Percentiles rank a stretch among this genome's conserved stretches.
Evolutionary conservation across 805 yeast species (phyloP).

Genomic region (Candida ipomoeae): DNA sequence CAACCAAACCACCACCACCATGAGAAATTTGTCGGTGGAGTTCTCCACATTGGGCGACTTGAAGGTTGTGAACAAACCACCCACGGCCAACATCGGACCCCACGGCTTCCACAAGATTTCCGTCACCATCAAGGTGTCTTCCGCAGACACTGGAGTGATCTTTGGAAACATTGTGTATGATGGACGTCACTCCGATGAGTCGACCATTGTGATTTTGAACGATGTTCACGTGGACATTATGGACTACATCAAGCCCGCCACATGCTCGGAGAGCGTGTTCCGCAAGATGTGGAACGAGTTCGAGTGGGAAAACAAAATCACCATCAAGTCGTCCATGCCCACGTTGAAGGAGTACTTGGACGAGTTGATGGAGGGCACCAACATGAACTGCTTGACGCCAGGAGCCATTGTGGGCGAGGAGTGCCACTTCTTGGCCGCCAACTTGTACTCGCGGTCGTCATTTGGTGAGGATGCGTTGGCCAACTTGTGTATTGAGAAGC

Average conservation of each 20-base stretch:
- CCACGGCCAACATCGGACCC: conserved; percentile 90
- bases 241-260: conserved; percentile 97
- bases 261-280: conserved; percentile 82
- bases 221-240: conserved; percentile 95
- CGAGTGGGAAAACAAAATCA: conserved; percentile 98
- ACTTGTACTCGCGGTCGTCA: conserved; percentile 83
- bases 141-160: conserved; percentile 97
- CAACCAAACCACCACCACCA: conserved; percentile 87
- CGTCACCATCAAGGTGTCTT: conserved; percentile 87
- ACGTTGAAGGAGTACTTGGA: conserved; percentile 75
- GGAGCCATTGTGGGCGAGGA: conserved; percentile 87
- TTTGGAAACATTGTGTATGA: conserved; percentile 96
- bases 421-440: conserved; percentile 90
- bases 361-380: conserved; percentile 73
- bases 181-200: conserved; percentile 89
- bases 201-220: conserved; percentile 83
- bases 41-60: conserved; percentile 95
- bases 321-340: conserved; percentile 65
- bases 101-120: conserved; percentile 92
- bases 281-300: conserved; percentile 98
- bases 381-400: conserved; percentile 91
- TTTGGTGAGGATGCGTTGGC: conserved; percentile 98
- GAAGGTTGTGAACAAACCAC: conserved; percentile 88
- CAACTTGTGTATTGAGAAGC: conserved; percentile 86
- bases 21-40: conserved; percentile 88